Conservation (phyloP, 2,329 filamentous ascomycete genomes). For the Penicillium verrucosum region DNA sequence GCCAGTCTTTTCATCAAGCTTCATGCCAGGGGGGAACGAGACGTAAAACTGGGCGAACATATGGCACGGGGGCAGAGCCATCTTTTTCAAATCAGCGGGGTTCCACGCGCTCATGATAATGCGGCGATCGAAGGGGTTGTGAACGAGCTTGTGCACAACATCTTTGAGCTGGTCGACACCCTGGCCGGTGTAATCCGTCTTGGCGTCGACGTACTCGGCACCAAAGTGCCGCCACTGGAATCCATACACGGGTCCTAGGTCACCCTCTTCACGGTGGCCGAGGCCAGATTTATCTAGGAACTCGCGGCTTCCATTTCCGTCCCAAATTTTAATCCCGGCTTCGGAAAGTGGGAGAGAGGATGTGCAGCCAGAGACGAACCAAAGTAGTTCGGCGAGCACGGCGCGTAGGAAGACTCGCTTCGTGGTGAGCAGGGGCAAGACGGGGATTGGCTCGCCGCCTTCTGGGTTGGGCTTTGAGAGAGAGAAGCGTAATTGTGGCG, state of each 20-base stretch:
- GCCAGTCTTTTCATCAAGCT: conserved; percentile 27
- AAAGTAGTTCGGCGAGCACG: conserved; percentile 87
- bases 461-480: conserved; percentile 59
- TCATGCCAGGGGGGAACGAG: conserved; percentile 56
- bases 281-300: conserved; percentile 86
- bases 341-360: conserved; percentile 72
- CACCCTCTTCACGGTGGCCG: conserved; percentile 75
- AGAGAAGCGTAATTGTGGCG: conserved; percentile 78
- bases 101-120: conserved; percentile 96
- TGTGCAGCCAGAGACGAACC: conserved; percentile 87
- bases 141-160: conserved; percentile 79
- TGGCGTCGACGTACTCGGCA: conserved; percentile 76
- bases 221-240: conserved; percentile 99
- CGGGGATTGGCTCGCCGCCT: conserved; percentile 49
- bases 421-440: conserved; percentile 91
- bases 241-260: conserved; percentile 92
- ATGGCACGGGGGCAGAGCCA: conserved; percentile 92
- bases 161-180: conserved; percentile 92
- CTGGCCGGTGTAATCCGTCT: conserved; percentile 78
- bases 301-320: conserved; percentile 87
- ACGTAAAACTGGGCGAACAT: conserved; percentile 99
- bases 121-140: conserved; percentile 80
- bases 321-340: conserved; percentile 93
- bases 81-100: conserved; percentile 75
- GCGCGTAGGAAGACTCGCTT: conserved; percentile 94